Conservation (phyloP, 495 filamentous ascomycete genomes). For the Entonaema liquescens region DNA sequence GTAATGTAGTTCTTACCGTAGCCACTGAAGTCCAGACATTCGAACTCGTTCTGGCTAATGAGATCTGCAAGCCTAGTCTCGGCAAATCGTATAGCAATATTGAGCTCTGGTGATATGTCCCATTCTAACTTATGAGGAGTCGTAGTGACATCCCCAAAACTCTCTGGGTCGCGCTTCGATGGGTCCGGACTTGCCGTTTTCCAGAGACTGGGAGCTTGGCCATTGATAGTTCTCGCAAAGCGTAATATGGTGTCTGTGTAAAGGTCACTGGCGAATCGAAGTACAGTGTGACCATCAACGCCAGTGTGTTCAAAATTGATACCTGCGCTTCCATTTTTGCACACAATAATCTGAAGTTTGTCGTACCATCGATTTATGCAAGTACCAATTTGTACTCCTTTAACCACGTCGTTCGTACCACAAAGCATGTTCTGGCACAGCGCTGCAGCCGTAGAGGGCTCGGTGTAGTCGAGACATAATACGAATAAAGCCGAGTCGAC, state of each 20-base stretch:
- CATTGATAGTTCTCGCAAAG: slow-evolving; percentile 95
- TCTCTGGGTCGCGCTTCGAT: slow-evolving; percentile 88
- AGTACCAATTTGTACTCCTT: slow-evolving; percentile 94
- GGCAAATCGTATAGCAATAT: slow-evolving; percentile 90
- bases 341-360: slow-evolving; percentile 98
- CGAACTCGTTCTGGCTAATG: slow-evolving; percentile 96
- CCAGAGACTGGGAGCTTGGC: slow-evolving; percentile 91
- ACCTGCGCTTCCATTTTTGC: slow-evolving; percentile 96
- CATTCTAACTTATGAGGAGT: slow-evolving; percentile 97
- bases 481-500: slow-evolving; percentile 95
- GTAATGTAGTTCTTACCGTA: slow-evolving; percentile 99
- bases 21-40: slow-evolving; percentile 84
- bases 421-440: slow-evolving; percentile 98
- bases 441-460: slow-evolving; percentile 78
- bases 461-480: slow-evolving; percentile 90
- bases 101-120: slow-evolving; percentile 94
- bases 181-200: slow-evolving; percentile 90
- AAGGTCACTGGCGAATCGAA: slow-evolving; percentile 93
- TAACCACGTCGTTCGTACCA: slow-evolving; percentile 88
- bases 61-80: slow-evolving; percentile 94
- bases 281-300: slow-evolving; percentile 95
- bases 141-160: slow-evolving; percentile 93
- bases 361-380: slow-evolving; percentile 99
- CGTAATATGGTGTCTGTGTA: slow-evolving; percentile 98
- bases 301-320: slow-evolving; percentile 99